A percentile compares a stretch with the other conserved stretches of the same genome.
Conservation (phyloP, 2,329 filamentous ascomycete species). For the Colletotrichum sp. region DNA sequence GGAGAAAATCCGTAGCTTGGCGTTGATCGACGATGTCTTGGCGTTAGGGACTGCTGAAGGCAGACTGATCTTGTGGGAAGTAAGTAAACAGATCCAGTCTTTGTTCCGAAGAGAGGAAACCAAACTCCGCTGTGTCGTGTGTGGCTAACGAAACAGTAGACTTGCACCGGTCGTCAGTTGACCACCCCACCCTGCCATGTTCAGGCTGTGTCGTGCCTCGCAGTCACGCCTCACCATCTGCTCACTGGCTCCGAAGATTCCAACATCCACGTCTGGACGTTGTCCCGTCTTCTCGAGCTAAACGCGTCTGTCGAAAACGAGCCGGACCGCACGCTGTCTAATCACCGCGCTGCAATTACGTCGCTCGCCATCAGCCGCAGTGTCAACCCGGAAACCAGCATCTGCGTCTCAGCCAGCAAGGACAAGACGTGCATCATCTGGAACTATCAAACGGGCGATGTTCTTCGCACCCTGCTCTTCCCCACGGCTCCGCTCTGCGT, state of each 20-base stretch:
- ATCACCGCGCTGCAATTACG: constrained; percentile 78
- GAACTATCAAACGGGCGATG: constrained; percentile 83
- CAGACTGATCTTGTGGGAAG: constrained; percentile 91
- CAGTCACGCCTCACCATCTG: constrained; percentile 73
- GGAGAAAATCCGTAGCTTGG: constrained; percentile 82
- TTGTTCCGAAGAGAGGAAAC: neutral
- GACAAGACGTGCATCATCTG: constrained; percentile 92
- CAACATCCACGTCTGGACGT: constrained; percentile 90
- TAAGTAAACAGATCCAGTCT: constrained; percentile 42
- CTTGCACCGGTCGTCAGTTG: constrained; percentile 76
- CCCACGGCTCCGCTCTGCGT: constrained; percentile 75
- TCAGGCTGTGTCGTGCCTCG: constrained; percentile 79
- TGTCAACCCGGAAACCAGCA: constrained; percentile 71
- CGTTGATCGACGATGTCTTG: constrained; percentile 74
- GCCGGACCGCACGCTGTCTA: constrained; percentile 78
- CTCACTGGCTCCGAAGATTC: constrained; percentile 85
- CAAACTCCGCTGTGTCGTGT: constrained; percentile 19
- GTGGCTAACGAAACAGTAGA: constrained; percentile 47
- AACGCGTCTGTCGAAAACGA: constrained; percentile 62
- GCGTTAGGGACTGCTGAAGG: constrained; percentile 85
- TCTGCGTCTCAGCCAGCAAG: constrained; percentile 82
- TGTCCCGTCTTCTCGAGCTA: constrained; percentile 73
- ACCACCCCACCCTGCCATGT: constrained; percentile 80
- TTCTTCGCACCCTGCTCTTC: constrained; percentile 83
- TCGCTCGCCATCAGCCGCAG: constrained; percentile 69